Evolutionary conservation across 139 green algal genomes (phyloP).

Genomic region (Gonium pectorale): DNA sequence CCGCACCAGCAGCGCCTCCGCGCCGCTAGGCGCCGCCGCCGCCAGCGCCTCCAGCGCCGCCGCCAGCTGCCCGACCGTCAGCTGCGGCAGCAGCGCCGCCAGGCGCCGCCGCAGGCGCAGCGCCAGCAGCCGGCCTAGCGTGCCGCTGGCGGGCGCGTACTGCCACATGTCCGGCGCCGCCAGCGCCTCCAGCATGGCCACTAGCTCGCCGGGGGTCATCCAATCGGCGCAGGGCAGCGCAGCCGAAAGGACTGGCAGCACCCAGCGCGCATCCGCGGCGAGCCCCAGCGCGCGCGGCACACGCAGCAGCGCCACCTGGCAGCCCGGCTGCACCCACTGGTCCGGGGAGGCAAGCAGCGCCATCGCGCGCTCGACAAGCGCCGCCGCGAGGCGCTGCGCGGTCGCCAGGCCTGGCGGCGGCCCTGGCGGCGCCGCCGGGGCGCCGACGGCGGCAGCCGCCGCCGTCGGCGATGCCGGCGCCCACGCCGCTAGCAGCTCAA

Average conservation of each 20-base stretch:
- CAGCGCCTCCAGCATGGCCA: constrained; percentile 14
- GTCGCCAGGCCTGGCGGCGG: not conserved
- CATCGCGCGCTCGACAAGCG: not conserved
- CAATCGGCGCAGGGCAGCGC: not conserved
- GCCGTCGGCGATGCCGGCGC: not conserved
- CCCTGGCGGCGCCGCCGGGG: not conserved
- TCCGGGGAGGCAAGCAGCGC: not conserved
- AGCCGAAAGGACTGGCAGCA: not conserved
- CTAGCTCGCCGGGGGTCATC: not conserved
- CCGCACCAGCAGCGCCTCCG: not conserved
- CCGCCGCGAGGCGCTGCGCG: not conserved
- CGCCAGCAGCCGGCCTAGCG: not conserved
- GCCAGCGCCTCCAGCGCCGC: not conserved
- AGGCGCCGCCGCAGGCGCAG: not conserved
- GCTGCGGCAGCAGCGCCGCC: not conserved
- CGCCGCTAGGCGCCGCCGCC: not conserved
- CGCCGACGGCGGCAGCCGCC: not conserved
- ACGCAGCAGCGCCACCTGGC: not conserved
- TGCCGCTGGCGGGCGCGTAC: constrained; percentile 21
- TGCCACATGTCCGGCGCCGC: constrained; percentile 11
- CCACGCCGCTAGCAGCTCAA: no score
- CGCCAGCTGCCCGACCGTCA: not conserved
- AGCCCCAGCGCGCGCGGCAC: not conserved
- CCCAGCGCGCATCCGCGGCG: not conserved
- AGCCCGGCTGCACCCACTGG: not conserved